These are phyloP conservation scores for Flaveria linearis DNA, from an alignment of 129 eudicot genomes.

Conservation along the genomic window DNA sequence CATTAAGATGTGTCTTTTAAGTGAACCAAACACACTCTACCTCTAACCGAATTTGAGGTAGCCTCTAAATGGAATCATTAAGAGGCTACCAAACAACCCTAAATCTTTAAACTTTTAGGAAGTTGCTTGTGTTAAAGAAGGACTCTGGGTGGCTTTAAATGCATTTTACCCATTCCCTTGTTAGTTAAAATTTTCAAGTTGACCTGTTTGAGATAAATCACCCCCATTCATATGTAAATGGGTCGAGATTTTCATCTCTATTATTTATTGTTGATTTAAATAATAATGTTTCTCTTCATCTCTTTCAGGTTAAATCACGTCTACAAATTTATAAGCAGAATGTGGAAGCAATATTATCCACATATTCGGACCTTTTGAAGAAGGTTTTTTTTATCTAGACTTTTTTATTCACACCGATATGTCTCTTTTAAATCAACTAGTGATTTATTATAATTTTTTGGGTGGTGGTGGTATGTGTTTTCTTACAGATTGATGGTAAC, in stretches of 20 bases:
- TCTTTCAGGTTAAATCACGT: conserved; percentile 78
- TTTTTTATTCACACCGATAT: conserved; percentile 14
- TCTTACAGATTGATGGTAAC: conserved; percentile 76
- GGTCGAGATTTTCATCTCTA: not conserved
- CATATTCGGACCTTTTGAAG: conserved; percentile 54
- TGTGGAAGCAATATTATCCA: conserved; percentile 66
- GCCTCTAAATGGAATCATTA: no score
- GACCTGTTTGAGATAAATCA: not conserved
- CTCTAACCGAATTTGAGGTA: no score
- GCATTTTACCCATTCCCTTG: not conserved
- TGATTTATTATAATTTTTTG: conserved; percentile 14
- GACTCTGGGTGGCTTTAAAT: conserved; percentile 3
- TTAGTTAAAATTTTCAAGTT: not conserved
- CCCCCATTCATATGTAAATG: not conserved
- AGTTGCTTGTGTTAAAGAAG: not conserved
- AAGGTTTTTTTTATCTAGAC: conserved; percentile 46
- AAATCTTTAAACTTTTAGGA: not conserved
- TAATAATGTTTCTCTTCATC: conserved; percentile 17
- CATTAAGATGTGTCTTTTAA: no score
- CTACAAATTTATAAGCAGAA: conserved; percentile 82
- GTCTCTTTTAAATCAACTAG: conserved; percentile 15
- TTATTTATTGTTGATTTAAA: not conserved
- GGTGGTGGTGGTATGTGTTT: conserved; percentile 18
- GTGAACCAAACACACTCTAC: no score
- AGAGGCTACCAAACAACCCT: not conserved